Conservation (phyloP, 2,329 filamentous ascomycete genomes). For the Phoma sp. region DNA sequence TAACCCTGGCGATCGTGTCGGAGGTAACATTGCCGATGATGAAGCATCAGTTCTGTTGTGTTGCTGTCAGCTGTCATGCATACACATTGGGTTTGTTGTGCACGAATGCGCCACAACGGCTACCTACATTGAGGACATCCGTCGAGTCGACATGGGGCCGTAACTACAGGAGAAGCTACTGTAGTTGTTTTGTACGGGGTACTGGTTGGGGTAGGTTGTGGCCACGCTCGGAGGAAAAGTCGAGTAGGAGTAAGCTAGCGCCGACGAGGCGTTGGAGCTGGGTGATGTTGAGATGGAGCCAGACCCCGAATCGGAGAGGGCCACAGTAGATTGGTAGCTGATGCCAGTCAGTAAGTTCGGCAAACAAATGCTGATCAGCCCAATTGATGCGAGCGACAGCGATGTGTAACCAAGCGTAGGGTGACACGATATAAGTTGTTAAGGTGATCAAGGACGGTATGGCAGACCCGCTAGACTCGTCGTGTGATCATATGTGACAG, state of each 20-base stretch:
- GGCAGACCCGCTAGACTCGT: slow-evolving; percentile 48
- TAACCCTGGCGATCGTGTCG: slow-evolving; percentile 50
- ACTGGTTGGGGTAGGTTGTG: slow-evolving; percentile 45
- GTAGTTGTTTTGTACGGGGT: slow-evolving; percentile 43
- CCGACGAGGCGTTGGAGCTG: slow-evolving; percentile 58
- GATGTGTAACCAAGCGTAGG: slow-evolving; percentile 49
- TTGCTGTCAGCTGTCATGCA: slow-evolving; percentile 50
- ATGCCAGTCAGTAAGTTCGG: slow-evolving; percentile 44
- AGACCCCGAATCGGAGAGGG: slow-evolving; percentile 62
- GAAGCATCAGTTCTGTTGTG: slow-evolving; percentile 54
- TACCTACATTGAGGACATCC: slow-evolving; percentile 55
- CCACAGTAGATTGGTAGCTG: slow-evolving; percentile 59
- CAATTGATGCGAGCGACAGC: slow-evolving; percentile 43
- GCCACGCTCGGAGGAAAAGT: slow-evolving; percentile 40
- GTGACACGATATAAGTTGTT: slow-evolving; percentile 51
- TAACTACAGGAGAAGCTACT: slow-evolving; percentile 47
- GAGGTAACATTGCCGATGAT: slow-evolving; percentile 56
- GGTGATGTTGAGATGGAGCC: slow-evolving; percentile 61
- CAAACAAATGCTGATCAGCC: slow-evolving; percentile 37
- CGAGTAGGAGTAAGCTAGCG: slow-evolving; percentile 53
- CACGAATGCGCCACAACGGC: slow-evolving; percentile 43
- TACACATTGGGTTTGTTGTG: slow-evolving; percentile 39
- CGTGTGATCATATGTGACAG: slow-evolving; percentile 55
- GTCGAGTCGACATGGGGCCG: slow-evolving; percentile 50
- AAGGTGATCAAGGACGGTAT: slow-evolving; percentile 45